Percentiles rank a stretch among this genome's conserved stretches.
Conservation (phyloP, 2,329 filamentous ascomycete species). For the Xylariaceae sp. region DNA sequence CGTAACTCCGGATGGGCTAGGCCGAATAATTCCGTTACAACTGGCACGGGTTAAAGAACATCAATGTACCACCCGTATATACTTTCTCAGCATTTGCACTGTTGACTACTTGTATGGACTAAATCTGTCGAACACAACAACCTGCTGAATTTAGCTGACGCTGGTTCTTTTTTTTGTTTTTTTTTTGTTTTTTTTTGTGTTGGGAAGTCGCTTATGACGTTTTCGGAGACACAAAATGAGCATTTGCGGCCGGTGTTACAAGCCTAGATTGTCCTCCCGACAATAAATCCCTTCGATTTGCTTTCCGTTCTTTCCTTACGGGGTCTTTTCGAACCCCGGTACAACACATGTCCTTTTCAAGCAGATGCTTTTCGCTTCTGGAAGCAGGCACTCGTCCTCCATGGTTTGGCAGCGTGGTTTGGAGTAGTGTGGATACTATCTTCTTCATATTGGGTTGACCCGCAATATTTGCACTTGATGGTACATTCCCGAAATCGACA, state of each 20-base stretch:
- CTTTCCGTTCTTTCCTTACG: constrained; percentile 29
- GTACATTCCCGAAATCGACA: not conserved
- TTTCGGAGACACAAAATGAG: constrained; percentile 39
- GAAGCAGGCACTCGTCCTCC: constrained; percentile 25
- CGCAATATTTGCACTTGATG: constrained; percentile 12
- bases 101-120: constrained; percentile 31
- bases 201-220: constrained; percentile 38
- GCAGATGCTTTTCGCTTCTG: constrained; percentile 32
- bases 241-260: constrained; percentile 42
- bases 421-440: constrained; percentile 39
- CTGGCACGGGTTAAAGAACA: constrained; percentile 47
- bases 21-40: constrained; percentile 56
- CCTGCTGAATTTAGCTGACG: constrained; percentile 25
- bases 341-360: constrained; percentile 24
- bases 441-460: constrained; percentile 32
- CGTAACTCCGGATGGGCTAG: constrained; percentile 62
- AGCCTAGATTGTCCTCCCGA: constrained; percentile 30
- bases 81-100: constrained; percentile 30
- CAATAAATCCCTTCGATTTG: constrained; percentile 18
- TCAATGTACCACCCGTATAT: constrained; percentile 32
- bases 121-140: constrained; percentile 26
- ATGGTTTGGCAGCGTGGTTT: constrained; percentile 34
- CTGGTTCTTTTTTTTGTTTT: no score
- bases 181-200: no score
- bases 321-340: constrained; percentile 15